Base-by-base conservation (phyloP, 2,329 filamentous ascomycete species). In the Fusarium multiceps region DNA sequence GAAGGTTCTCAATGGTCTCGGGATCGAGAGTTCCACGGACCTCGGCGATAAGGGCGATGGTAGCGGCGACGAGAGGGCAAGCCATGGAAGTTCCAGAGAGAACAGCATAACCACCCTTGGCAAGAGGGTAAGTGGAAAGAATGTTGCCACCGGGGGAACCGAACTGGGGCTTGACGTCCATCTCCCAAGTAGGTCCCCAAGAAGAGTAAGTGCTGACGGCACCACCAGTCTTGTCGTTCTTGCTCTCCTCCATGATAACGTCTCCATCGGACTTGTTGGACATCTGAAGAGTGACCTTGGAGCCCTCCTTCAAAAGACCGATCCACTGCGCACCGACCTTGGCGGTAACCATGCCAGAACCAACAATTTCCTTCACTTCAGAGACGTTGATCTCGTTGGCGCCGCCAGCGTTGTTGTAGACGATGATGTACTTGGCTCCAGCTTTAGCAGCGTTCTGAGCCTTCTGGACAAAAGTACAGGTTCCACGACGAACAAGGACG, bases 101-200 rank as follows among this genome's bases (percentile, higher is more conserved):
- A 4, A 88, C 81, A 42, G 81, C 83, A 58, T 88, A 90, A 14
- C 78, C 76, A n/a, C 84, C 84, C 27, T 80, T 73, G 14, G 78
- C 77, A 5, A 73, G 64, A 3, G 85, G 87, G 68, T 81, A 90
- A 0, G 87, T 89, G 10, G 87, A 88, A 47, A 90, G 78, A 57
- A 90, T 89, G 56, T 82, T 82, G 49, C 86, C 86, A 53, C 88
- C 87, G 6, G 86, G 85, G 3, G 86, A 80, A 27, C 83, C 84
- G 47, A 88, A 76, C 70, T 88, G 82, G 3, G 87, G 87, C 77
- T 88, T 88, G 58, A 86, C 77, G 51, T 85, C 82, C 59, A 87
- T 79, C 71, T 90, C 87, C 75, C 83, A 89, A 14, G 84, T 88
- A 4, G 88, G 88, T 11, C 88, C 88, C 88, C 88, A 90, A 23